Base-by-base conservation (phyloP, 441 rosid genomes). In the Metrosideros polymorpha region DNA sequence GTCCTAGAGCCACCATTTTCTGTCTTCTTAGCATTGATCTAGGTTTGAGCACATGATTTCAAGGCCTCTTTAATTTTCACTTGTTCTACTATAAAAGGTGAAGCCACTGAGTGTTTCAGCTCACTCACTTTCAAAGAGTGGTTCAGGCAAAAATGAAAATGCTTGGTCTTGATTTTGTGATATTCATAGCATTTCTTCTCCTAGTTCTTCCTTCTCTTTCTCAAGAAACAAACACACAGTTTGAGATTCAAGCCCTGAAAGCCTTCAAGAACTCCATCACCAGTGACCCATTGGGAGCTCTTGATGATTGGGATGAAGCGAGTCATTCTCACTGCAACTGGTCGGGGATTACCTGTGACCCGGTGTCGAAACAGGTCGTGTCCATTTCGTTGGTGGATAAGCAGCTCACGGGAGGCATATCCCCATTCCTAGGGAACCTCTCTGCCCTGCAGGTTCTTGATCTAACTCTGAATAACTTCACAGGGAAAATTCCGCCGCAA, bases 401-500 rank as follows among this genome's bases (percentile, higher is more conserved):
- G 93, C 96, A 93, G 92, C 96, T 97, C 84, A 66, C 82, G 52
- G 99, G 99, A 66, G 83, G 83, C 87, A 86, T 97, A 76, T 92
- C 98, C 82, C 94, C 99, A 12, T 91, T 89, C 61, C 86, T 95
- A 14, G 92, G 95, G 43, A 95, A 95, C 90, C 90, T 95, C 75
- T 93, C 98, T 25, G 85, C 90, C 79, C 96, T 95, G 88, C 98
- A 95, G 94, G 96, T 95, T 94, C 98, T 97, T 88, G 98, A 97
- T 89, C 91, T 95, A 83, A 89, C 94, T 90, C 89, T 88, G 35
- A 95, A 97, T 87, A 87, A 85, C 17, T 92, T 97, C 84, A 86
- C 92, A 1, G 94, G 97, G 1, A 39, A 88, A 32, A 91, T 97
- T 84, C 98, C 99, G 10, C 82, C 87, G 51, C 91, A 95, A 88